Evolutionary conservation across 371 early-diverging fungal genomes (phyloP), one percentile per base, ranked within the genome.

Genomic region (Mucor racemosus): DNA sequence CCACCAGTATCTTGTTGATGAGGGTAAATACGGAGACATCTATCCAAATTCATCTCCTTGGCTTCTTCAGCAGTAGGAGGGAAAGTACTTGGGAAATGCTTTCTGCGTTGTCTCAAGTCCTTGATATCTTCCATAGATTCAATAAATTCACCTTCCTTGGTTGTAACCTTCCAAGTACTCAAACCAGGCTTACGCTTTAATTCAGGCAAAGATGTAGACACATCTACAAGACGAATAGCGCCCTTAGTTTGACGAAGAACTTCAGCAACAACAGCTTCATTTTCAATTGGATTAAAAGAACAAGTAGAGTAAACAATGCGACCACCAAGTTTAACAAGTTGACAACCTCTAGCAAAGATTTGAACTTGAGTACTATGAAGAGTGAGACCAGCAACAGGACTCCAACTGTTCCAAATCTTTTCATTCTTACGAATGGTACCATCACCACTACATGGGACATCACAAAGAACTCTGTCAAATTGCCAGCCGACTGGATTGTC

Each of bases 301-400:
- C 99, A 99, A 1, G 99, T 99, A 14, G 99, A 98, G 80, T 99
- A 99, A 0, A 99, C 99, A 58, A 99, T 84, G 41, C 95, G 87
- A 0, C 99, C 99, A 46, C 95, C 97, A 21, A 94, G 84, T 78
- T 95, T 94, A 56, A 94, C 80, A 67, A 99, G 83, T 65, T 97
- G 90, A 66, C 89, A 87, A 5, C 94, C 98, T 66, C 99, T 91
- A 73, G 88, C 83, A 65, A 98, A 87, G 68, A 99, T 97, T 72
- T 87, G 88, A 40, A 92, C 78, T 81, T 99, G 99, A 11, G 94
- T 75, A 15, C 88, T 83, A 76, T 96, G 97, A 60, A 99, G 90
- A 21, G 86, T 86, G 62, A 93, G 82, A 10, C 91, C 96, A 55
- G 86, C 85, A 26, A 81, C 86, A 55, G 88, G 76, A 8, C 80